phyloP scores from a whole-genome alignment of 1,284 basidiomycete genomes.

The Paramarasmius palmivorus region DNA sequence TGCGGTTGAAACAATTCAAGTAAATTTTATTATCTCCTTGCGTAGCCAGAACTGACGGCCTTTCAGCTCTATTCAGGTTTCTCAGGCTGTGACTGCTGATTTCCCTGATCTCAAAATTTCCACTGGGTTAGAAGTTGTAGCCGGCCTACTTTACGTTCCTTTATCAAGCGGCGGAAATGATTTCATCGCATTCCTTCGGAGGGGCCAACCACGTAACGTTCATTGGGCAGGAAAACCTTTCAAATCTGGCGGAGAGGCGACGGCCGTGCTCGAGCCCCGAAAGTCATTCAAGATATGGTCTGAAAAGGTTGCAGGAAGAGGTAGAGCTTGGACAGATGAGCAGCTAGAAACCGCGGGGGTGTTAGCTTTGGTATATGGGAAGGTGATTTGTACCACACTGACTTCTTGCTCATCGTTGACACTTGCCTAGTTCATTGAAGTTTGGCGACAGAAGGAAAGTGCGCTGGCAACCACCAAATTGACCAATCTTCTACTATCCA shows the following conservation, averaged over 20 bases:
- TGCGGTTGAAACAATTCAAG: constrained; percentile 79
- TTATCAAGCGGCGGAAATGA: constrained; percentile 71
- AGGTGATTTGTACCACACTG: constrained; percentile 36
- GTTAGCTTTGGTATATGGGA: constrained; percentile 82
- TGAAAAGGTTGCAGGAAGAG: constrained; percentile 74
- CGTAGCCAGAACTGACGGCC: not conserved
- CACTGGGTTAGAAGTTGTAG: constrained; percentile 70
- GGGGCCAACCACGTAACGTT: constrained; percentile 72
- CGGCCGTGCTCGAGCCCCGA: constrained; percentile 65
- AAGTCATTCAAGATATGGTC: constrained; percentile 85
- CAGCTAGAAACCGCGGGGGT: constrained; percentile 87
- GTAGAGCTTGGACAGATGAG: constrained; percentile 82
- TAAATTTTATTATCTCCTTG: constrained; percentile 31
- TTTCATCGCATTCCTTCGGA: constrained; percentile 83
- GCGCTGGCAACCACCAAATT: constrained; percentile 78
- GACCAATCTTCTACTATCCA: constrained; percentile 81
- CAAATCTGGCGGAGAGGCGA: constrained; percentile 40
- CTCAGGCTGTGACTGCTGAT: constrained; percentile 70
- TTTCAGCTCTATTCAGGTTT: constrained; percentile 62
- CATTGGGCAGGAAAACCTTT: constrained; percentile 82
- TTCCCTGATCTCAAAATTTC: constrained; percentile 77
- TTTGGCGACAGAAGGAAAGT: constrained; percentile 86
- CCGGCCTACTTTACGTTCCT: constrained; percentile 81
- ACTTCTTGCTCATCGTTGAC: not conserved
- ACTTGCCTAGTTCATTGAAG: constrained; percentile 71